Evolutionary conservation across 257 asterid genomes (phyloP).

Genomic region (Solanum habrochaites): DNA sequence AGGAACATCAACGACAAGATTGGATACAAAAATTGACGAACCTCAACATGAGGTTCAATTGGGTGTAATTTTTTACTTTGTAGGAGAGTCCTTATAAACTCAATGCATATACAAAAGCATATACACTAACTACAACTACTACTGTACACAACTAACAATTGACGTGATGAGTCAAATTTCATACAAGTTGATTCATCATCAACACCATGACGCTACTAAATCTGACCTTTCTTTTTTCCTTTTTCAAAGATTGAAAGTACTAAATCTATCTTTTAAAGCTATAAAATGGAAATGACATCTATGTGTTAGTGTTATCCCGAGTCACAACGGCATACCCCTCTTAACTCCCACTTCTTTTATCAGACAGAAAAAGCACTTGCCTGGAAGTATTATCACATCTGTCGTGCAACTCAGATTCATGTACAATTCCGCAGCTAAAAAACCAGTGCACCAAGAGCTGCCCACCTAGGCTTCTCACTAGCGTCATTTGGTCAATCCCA

Average conservation of each 20-base stretch:
- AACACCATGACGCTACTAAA: background rate
- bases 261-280: background rate
- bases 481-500: background rate
- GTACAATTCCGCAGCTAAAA: background rate
- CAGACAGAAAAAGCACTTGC: background rate
- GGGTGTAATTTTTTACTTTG: background rate
- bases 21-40: background rate
- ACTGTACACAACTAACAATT: background rate
- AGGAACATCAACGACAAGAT: background rate
- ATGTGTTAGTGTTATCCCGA: background rate
- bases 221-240: background rate
- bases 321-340: background rate
- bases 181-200: background rate
- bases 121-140: background rate
- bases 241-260: background rate
- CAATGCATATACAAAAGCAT: background rate
- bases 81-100: background rate
- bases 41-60: background rate
- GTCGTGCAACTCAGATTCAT: background rate
- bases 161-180: background rate
- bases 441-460: background rate
- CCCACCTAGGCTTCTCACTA: constrained; percentile 2
- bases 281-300: background rate
- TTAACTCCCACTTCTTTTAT: background rate
- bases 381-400: background rate